A percentile compares a stretch with the other conserved stretches of the same genome.
Conservation (phyloP, 352 stramenopile species). For the Phytophthora crassamura region DNA sequence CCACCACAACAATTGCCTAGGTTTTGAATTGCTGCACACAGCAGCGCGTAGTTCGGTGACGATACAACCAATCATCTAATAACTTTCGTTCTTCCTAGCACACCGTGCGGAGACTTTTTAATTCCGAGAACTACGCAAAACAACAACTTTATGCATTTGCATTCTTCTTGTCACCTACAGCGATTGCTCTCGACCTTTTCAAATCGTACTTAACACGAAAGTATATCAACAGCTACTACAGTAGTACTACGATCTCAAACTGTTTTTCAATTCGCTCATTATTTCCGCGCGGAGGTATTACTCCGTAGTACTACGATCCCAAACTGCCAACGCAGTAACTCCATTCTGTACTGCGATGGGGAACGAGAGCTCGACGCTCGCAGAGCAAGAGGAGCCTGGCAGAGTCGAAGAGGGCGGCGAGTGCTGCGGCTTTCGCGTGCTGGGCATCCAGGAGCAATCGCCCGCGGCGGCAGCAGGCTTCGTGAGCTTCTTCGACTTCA, state of each 20-base stretch:
- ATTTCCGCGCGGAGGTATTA: too few species aligned
- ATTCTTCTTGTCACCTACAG: not conserved
- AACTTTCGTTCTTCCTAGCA: slow-evolving; percentile 92
- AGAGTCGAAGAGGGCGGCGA: slow-evolving; percentile 57
- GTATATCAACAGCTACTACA: too few species aligned
- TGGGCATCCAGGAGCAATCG: slow-evolving; percentile 96
- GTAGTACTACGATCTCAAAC: too few species aligned
- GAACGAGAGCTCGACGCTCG: slow-evolving; percentile 55
- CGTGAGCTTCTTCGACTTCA: slow-evolving; percentile 98
- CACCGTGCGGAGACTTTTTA: slow-evolving; percentile 62
- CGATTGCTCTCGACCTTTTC: not conserved
- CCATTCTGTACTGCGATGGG: slow-evolving; percentile 36
- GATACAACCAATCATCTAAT: slow-evolving; percentile 80
- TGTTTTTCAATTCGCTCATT: too few species aligned
- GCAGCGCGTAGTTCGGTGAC: slow-evolving; percentile 59
- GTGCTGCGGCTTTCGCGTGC: slow-evolving; percentile 93
- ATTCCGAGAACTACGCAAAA: slow-evolving; percentile 59
- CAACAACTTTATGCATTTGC: not conserved
- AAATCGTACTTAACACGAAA: not conserved
- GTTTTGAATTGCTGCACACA: not conserved
- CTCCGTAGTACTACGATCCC: too few species aligned
- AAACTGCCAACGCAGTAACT: too few species aligned
- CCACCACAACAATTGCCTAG: slow-evolving; percentile 7
- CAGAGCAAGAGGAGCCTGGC: slow-evolving; percentile 9
- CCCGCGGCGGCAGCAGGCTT: slow-evolving; percentile 93